Percentiles rank a stretch among this genome's conserved stretches.
phyloP scores from a whole-genome alignment of 768 basidiomycete genomes.

The Collybiopsis luxurians region DNA sequence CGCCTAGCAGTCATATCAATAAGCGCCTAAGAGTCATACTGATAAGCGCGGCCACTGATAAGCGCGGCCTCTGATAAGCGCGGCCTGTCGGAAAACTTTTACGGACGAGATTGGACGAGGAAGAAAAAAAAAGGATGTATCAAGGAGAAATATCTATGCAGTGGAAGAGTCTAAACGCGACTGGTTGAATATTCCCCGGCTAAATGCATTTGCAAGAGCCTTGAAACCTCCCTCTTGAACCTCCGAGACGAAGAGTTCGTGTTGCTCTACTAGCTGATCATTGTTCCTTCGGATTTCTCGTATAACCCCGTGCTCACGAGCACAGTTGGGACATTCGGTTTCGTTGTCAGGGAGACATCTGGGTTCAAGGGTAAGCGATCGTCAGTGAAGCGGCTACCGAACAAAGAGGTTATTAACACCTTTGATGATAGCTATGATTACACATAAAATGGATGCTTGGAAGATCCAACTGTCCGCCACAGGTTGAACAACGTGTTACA shows the following conservation, averaged over 20 bases:
- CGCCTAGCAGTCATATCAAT: neutral
- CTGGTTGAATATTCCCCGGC: constrained; percentile 52
- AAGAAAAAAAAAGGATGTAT: neutral
- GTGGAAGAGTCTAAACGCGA: constrained; percentile 4
- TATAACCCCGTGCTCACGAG: constrained; percentile 82
- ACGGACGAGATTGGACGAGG: no score
- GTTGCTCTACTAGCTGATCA: constrained; percentile 77
- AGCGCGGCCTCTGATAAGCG: neutral
- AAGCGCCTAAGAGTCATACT: neutral
- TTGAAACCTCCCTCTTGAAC: constrained; percentile 73
- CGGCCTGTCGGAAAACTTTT: no score
- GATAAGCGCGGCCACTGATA: no score
- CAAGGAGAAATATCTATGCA: neutral
- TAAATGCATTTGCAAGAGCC: constrained; percentile 68
- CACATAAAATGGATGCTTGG: constrained; percentile 98
- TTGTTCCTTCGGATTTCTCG: constrained; percentile 89
- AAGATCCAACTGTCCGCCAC: constrained; percentile 86
- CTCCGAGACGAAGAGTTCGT: constrained; percentile 75
- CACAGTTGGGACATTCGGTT: constrained; percentile 87
- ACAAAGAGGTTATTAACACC: constrained; percentile 42
- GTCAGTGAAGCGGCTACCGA: neutral
- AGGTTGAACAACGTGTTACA: constrained; percentile 89
- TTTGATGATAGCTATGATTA: constrained; percentile 93
- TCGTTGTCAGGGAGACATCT: constrained; percentile 92
- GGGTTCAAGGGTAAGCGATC: neutral